A percentile compares a stretch with the other conserved stretches of the same genome.
These are phyloP conservation scores for Eucalyptus curtisii DNA, from an alignment of 345 rosid genomes.

Conservation along the genomic window DNA sequence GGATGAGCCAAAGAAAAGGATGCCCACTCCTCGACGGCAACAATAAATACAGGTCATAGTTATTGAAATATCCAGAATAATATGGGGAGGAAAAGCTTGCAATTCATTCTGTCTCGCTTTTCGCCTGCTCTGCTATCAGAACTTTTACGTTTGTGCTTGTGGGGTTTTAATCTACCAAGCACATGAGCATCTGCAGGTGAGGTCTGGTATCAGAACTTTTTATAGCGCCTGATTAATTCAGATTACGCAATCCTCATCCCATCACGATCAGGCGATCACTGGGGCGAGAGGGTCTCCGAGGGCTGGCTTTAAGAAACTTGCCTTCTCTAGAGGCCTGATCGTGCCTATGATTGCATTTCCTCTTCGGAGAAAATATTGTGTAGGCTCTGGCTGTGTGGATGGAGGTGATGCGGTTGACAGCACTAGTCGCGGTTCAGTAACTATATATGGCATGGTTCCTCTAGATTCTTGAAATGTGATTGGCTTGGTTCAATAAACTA, in stretches of 20 bases:
- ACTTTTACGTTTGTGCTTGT: background rate
- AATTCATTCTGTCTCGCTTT: background rate
- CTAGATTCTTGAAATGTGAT: background rate
- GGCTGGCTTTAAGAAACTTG: background rate
- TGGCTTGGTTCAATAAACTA: background rate
- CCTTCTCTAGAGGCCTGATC: background rate
- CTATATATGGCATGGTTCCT: background rate
- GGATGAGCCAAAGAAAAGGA: background rate
- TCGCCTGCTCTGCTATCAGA: background rate
- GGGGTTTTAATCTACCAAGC: background rate
- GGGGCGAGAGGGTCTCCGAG: background rate
- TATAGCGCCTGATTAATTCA: background rate
- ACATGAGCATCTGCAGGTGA: background rate
- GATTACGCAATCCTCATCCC: background rate
- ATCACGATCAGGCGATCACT: accelerated
- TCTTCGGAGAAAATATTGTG: background rate
- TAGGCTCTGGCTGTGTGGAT: background rate
- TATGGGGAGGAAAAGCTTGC: background rate
- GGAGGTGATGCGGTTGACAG: background rate
- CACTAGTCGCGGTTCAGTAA: background rate
- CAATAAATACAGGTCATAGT: background rate
- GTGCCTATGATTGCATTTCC: background rate
- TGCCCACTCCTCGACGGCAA: background rate
- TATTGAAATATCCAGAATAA: background rate
- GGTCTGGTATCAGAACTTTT: background rate